phyloP scores from a whole-genome alignment of 805 yeast species.

The Pichia occidentalis region DNA sequence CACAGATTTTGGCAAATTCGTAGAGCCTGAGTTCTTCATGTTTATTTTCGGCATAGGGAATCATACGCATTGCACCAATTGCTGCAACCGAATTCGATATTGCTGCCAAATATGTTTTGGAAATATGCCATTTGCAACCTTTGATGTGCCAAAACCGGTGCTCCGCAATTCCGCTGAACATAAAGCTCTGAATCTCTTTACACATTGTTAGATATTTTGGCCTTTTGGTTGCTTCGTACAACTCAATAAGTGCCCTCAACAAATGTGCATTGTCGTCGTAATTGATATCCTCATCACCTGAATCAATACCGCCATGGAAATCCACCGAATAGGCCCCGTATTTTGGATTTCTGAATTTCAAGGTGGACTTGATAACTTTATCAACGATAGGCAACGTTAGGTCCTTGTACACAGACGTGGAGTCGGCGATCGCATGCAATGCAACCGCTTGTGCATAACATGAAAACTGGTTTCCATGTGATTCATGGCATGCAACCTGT shows the following conservation, averaged over 20 bases:
- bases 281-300: constrained; percentile 59
- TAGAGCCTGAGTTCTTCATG: constrained; percentile 39
- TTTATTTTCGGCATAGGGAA: constrained; percentile 41
- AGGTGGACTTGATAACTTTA: constrained; percentile 44
- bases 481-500: constrained; percentile 35
- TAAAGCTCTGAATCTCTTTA: constrained; percentile 49
- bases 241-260: constrained; percentile 55
- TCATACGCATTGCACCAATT: constrained; percentile 57
- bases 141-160: constrained; percentile 41
- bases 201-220: constrained; percentile 47
- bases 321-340: constrained; percentile 54
- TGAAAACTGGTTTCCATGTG: constrained; percentile 47
- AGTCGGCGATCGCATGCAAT: constrained; percentile 62
- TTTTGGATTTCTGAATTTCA: constrained; percentile 43
- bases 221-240: constrained; percentile 62
- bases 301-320: constrained; percentile 16
- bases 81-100: constrained; percentile 51
- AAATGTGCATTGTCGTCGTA: constrained; percentile 75
- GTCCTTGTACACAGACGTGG: constrained; percentile 46
- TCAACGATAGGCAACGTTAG: constrained; percentile 48
- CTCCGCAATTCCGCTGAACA: constrained; percentile 60
- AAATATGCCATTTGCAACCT: constrained; percentile 64
- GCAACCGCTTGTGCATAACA: constrained; percentile 68
- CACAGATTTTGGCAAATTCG: constrained; percentile 52
- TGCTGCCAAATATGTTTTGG: constrained; percentile 52